Evolutionary conservation across 495 filamentous ascomycete genomes (phyloP).

Genomic region (Rusavskia elegans): DNA sequence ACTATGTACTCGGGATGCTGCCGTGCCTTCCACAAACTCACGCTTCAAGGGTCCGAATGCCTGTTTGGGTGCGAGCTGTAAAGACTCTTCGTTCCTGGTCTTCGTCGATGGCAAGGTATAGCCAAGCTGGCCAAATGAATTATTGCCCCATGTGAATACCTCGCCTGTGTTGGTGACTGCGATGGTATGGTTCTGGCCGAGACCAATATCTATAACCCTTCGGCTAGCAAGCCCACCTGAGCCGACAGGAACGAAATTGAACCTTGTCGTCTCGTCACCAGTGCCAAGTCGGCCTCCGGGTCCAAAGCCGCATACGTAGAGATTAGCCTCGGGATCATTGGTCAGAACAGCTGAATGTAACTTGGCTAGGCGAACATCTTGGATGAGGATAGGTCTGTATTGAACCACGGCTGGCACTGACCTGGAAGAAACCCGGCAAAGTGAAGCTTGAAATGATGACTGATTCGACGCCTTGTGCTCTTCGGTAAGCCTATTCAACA

Average conservation of each 20-base stretch:
- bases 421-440: not conserved
- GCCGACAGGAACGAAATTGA: constrained; percentile 67
- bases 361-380: constrained; percentile 75
- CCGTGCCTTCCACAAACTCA: constrained; percentile 64
- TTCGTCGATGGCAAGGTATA: constrained; percentile 39
- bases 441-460: not conserved
- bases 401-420: constrained; percentile 53
- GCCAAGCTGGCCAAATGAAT: constrained; percentile 73
- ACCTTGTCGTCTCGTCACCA: constrained; percentile 76
- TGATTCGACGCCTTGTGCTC: not conserved
- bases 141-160: constrained; percentile 86
- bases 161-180: constrained; percentile 68
- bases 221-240: constrained; percentile 53
- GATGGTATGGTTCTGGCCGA: constrained; percentile 84
- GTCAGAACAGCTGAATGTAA: constrained; percentile 83
- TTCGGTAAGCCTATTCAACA: constrained; percentile 34
- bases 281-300: constrained; percentile 80
- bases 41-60: constrained; percentile 83
- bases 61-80: constrained; percentile 67
- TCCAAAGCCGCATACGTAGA: constrained; percentile 87
- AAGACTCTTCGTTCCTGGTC: constrained; percentile 33
- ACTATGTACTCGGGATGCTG: constrained; percentile 85
- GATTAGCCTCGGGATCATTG: constrained; percentile 75
- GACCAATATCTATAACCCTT: constrained; percentile 52
- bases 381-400: constrained; percentile 52